Evolutionary conservation across 2,329 filamentous ascomycete species (phyloP), one percentile per base, ranked within the genome.

Genomic region (Zarea fungicola): DNA sequence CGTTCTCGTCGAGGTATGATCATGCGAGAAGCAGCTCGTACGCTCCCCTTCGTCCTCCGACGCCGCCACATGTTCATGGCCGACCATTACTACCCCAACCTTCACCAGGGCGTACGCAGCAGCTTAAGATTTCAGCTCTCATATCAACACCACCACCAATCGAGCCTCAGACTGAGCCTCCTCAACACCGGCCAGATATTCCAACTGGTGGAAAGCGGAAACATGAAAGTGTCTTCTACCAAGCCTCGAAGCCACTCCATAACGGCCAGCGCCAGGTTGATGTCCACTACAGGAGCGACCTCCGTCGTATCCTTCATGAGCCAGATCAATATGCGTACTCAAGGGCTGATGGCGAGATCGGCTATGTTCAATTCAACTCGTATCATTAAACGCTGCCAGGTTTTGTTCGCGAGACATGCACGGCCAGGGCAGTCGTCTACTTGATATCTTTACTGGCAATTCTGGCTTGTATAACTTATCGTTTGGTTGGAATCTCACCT

Each of bases 261-360:
- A 69, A 72, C 32, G 64, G 68, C 3, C 61, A 67, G 52, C 61
- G 69, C 23, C 68, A 66, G 43, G 51, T 59, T 16, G 68, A 71
- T 11, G 47, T 58, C 3, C 64, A 69, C 50, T 59, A 60, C 29
- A 51, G 56, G 18, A 43, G 47, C 5, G 53, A 52, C 19, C 52
- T 55, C 25, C 59, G 58, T 5, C 55, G 61, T 7, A 34, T 59
- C 11, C 57, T 52, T 18, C 56, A 60, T 6, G 65, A 67, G 13
- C 56, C 58, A 11, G 58, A 60, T 9, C 57, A 62, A 29, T 65
- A 61, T 49, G 56, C 58, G 44, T 70, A 67, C 50, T 62, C 61
- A 9, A 57, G 65, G 49, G 67, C 67, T 6, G 63, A 67, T 32
- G 67, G 67, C 23, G 18, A 50, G 16, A 44, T 50, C 22, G 42